phyloP scores from a whole-genome alignment of 192 early-diverging fungal genomes.

The Gryganskiella cystojenkinii region DNA sequence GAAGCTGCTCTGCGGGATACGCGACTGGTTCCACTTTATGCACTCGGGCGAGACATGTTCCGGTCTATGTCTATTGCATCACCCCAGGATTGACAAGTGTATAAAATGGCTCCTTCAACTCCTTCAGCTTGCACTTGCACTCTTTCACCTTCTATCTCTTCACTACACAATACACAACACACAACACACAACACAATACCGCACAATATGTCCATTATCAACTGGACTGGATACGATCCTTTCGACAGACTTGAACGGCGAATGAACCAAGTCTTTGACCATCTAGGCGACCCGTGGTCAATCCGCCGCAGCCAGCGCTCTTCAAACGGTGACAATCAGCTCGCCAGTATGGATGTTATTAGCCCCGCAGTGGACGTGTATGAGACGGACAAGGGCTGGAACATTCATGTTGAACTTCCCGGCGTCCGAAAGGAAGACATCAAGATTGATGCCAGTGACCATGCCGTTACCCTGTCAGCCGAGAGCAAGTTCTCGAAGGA shows the following conservation, averaged over 20 bases:
- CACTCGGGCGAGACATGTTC: too few species aligned
- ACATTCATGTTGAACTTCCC: conserved; percentile 64
- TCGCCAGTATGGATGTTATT: conserved; percentile 3
- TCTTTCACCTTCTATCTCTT: too few species aligned
- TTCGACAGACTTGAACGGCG: conserved; percentile 35
- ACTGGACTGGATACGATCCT: conserved; percentile 19
- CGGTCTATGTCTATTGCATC: too few species aligned
- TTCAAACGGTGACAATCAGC: conserved; percentile 8
- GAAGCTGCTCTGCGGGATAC: too few species aligned
- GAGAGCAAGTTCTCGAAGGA: conserved; percentile 45
- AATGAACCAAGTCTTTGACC: conserved; percentile 37
- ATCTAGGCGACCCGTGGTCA: conserved; percentile 27
- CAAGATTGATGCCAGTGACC: conserved; percentile 58
- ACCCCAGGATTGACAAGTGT: too few species aligned
- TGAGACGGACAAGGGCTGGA: conserved; percentile 59
- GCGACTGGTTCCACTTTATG: too few species aligned
- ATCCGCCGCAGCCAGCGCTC: conserved; percentile 3
- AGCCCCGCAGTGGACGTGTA: conserved; percentile 58
- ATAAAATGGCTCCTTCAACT: too few species aligned
- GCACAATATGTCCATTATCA: conserved; percentile 35
- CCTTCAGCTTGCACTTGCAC: too few species aligned
- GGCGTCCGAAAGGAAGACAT: conserved; percentile 67
- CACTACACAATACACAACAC: too few species aligned
- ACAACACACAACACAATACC: conserved; percentile 16
- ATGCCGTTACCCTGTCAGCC: conserved; percentile 59